Evolutionary conservation across 805 yeast genomes (phyloP).

Genomic region (Myxozyma sirexii): DNA sequence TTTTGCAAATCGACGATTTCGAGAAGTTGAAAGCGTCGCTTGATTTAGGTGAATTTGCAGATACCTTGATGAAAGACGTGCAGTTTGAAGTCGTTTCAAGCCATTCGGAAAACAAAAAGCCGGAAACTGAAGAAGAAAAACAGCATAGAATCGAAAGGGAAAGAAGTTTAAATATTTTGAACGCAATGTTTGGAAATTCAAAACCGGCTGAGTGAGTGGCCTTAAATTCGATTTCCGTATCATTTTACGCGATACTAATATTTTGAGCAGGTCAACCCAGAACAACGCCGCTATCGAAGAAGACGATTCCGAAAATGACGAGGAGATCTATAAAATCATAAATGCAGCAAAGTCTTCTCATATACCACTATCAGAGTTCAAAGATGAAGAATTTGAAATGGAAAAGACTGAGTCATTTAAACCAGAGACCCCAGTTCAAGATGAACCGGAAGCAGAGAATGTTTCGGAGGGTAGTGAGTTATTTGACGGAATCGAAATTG

Average conservation of each 20-base stretch:
- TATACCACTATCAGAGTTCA: neutral
- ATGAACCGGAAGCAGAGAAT: neutral
- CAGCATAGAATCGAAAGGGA: slow-evolving; percentile 16
- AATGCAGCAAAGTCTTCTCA: neutral
- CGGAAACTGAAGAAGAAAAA: slow-evolving; percentile 20
- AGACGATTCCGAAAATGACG: slow-evolving; percentile 45
- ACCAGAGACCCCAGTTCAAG: neutral
- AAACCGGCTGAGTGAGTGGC: neutral
- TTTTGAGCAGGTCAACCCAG: too few relatives aligned
- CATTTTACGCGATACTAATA: neutral
- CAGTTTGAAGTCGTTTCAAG: slow-evolving; percentile 8
- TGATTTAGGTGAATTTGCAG: slow-evolving; percentile 13
- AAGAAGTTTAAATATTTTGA: slow-evolving; percentile 21
- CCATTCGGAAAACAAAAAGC: neutral
- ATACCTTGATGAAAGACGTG: neutral
- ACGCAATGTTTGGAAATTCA: slow-evolving; percentile 13
- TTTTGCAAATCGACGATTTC: slow-evolving; percentile 10
- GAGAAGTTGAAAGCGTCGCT: slow-evolving; percentile 8
- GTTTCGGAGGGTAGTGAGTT: neutral
- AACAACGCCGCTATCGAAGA: slow-evolving; percentile 30
- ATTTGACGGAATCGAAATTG: neutral
- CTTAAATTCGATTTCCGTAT: neutral
- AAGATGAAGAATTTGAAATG: neutral
- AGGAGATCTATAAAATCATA: slow-evolving; percentile 8
- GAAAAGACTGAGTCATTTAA: neutral